phyloP scores from a whole-genome alignment of 352 stramenopile genomes.

The Phytophthora melonis region DNA sequence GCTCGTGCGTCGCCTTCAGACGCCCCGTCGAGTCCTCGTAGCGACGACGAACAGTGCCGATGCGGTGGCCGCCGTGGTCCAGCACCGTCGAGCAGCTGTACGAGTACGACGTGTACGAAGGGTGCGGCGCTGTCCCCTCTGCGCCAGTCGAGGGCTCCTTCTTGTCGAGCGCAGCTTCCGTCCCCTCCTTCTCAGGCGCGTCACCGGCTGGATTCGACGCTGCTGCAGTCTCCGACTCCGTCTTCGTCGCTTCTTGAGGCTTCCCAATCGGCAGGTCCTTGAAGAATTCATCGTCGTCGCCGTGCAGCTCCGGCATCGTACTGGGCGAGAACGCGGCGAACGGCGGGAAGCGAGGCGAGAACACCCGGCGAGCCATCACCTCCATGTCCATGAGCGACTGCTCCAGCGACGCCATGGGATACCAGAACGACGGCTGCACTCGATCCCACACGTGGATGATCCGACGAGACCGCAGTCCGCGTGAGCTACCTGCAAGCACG shows the following conservation, averaged over 20 bases:
- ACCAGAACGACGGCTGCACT: constrained; percentile 58
- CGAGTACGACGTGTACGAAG: constrained; percentile 64
- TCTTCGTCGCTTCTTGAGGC: constrained; percentile 30
- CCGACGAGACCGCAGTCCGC: constrained; percentile 36
- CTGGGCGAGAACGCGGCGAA: constrained; percentile 38
- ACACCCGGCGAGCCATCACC: constrained; percentile 38
- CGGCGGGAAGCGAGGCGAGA: constrained; percentile 40
- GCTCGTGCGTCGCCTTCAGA: constrained; percentile 77
- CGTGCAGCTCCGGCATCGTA: constrained; percentile 29
- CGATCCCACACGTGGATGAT: constrained; percentile 52
- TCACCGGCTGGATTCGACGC: constrained; percentile 1
- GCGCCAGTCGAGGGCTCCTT: constrained; percentile 28
- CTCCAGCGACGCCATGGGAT: constrained; percentile 63
- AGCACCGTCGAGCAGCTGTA: constrained; percentile 74
- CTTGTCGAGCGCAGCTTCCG: constrained; percentile 23
- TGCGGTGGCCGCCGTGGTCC: constrained; percentile 61
- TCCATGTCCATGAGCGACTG: constrained; percentile 78
- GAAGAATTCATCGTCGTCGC: constrained; percentile 64
- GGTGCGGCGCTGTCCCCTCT: constrained; percentile 25
- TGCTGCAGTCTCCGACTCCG: constrained; percentile 11
- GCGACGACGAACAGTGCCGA: constrained; percentile 65
- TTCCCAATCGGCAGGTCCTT: constrained; percentile 49
- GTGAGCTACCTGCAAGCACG: not conserved
- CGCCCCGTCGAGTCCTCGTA: constrained; percentile 82
- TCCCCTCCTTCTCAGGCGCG: constrained; percentile 21